Conservation (phyloP, 179 eudicot genomes). For the Carnegiea gigantea region DNA sequence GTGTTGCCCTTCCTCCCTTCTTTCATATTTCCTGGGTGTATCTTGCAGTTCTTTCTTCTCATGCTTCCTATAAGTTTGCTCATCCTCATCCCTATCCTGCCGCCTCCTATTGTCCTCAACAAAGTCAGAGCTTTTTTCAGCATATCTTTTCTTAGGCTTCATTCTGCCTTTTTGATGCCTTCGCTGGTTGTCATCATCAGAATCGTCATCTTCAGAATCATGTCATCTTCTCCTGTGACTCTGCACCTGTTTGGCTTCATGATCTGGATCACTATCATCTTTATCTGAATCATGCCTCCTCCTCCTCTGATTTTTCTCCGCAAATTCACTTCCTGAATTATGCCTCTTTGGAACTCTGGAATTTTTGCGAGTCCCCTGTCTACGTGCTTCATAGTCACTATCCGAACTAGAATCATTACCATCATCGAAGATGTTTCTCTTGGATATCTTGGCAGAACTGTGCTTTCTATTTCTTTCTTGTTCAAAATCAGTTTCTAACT, state of each 20-base stretch:
- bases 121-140: constrained; percentile 1
- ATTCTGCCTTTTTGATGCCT: constrained; percentile 25
- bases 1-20: not conserved
- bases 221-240: constrained; percentile 21
- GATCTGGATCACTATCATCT: not conserved
- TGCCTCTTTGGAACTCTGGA: constrained; percentile 23
- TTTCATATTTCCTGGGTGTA: not conserved
- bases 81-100: constrained; percentile 42
- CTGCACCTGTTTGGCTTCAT: not conserved
- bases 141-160: constrained; percentile 13
- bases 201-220: constrained; percentile 37
- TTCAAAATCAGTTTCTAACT: constrained; percentile 31
- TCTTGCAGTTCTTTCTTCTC: constrained; percentile 7
- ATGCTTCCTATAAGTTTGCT: constrained; percentile 23
- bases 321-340: constrained; percentile 29
- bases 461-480: constrained; percentile 17
- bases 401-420: constrained; percentile 36
- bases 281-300: constrained; percentile 46
- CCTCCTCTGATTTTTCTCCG: constrained; percentile 22
- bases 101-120: constrained; percentile 28
- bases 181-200: constrained; percentile 26
- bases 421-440: constrained; percentile 23
- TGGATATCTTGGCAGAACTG: constrained; percentile 18
- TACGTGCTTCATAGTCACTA: constrained; percentile 28
- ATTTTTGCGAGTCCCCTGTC: constrained; percentile 20